Evolutionary conservation across 2,329 filamentous ascomycete genomes (phyloP).

Genomic region (Fusarium palustre): DNA sequence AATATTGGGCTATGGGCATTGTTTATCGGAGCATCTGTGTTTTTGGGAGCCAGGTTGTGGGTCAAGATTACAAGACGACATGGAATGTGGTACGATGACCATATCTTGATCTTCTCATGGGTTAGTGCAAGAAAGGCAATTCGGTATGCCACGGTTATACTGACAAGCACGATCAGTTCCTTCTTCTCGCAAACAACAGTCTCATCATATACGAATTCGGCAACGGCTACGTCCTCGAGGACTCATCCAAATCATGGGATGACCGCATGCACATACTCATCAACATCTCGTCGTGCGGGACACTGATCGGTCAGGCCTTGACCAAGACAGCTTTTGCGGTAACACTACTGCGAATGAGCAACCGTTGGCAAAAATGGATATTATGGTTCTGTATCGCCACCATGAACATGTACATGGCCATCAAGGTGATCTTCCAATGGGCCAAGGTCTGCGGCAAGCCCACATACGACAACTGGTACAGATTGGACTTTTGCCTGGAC

Average conservation of each 20-base stretch:
- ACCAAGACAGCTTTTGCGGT: constrained; percentile 55
- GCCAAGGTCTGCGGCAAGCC: constrained; percentile 57
- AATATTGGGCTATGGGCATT: constrained; percentile 52
- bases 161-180: constrained; percentile 46
- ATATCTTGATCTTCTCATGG: constrained; percentile 53
- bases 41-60: constrained; percentile 51
- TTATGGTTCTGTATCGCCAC: constrained; percentile 62
- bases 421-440: constrained; percentile 63
- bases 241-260: constrained; percentile 58
- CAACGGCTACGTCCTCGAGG: constrained; percentile 59
- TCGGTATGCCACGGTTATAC: background rate
- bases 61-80: constrained; percentile 52
- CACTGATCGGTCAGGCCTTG: constrained; percentile 52
- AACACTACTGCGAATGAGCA: constrained; percentile 57
- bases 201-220: constrained; percentile 61
- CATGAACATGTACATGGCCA: constrained; percentile 62
- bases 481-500: constrained; percentile 59
- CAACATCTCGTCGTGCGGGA: constrained; percentile 56
- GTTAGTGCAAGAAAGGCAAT: constrained; percentile 40
- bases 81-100: constrained; percentile 56
- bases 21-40: constrained; percentile 48
- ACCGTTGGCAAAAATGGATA: constrained; percentile 56
- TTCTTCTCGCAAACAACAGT: constrained; percentile 59
- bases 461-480: constrained; percentile 60
- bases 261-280: constrained; percentile 66